Base-by-base conservation (phyloP, 2,329 filamentous ascomycete genomes). In the Knufia fluminis region DNA sequence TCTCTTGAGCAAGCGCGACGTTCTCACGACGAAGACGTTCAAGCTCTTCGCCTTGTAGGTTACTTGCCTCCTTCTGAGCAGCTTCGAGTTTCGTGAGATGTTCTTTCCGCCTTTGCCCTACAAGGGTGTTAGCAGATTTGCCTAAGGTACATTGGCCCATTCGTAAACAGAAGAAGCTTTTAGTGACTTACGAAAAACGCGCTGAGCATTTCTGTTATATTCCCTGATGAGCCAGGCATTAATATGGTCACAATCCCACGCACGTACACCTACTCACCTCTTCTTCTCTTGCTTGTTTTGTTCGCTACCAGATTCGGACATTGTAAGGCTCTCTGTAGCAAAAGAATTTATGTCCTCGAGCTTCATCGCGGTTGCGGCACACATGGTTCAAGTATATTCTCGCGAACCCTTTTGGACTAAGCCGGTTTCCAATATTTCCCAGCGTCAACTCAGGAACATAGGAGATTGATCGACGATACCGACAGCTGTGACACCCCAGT, bases 91-190 rank as follows among this genome's bases (percentile, higher is more conserved):
- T 69, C 56, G 65, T 70, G 41, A 71, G 60, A 52, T 70, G 68
- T 52, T 71, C 68, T 57, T 71, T 71, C 46, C 68, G 64, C 52
- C 68, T 60, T 52, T 68, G 67, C 31, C 68, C 68, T 71, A 38
- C n/a, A 45, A 20, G 17, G 16, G 3, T 22, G 38, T 49, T 38
- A 49, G 46, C 19, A 19, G 16, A 33, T 26, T 14, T n/a, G 19
- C 17, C 10, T 19, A 4, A 6, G 12, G 10, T 20, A 36, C 9
- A 28, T 35, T 43, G 45, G 50, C 60, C 59, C 53, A 43, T 28
- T 47, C 32, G 23, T 50, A 16, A 23, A 17, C 17, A 10, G 42
- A 26, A 48, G 36, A 39, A 22, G 39, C 28, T 20, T 39, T 38
- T 24, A 45, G 33, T 20, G 35, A 58, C 67, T 56, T 67, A 71